Evolutionary conservation across 768 basidiomycete species (phyloP).

Genomic region (Arthromyces matolae): DNA sequence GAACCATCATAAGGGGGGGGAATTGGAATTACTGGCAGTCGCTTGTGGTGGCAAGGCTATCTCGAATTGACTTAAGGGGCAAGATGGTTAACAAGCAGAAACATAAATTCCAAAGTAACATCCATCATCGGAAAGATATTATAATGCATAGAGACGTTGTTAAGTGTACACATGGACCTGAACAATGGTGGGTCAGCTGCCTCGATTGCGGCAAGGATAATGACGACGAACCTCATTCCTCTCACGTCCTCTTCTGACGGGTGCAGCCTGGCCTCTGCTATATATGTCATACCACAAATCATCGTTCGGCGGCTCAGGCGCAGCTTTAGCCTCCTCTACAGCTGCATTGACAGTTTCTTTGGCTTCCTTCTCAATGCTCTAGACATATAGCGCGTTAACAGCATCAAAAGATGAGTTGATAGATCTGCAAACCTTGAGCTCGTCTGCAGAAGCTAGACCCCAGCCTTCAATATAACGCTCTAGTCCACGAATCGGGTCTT

Average conservation of each 20-base stretch:
- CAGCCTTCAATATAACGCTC: slow-evolving; percentile 74
- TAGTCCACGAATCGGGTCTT: not conserved
- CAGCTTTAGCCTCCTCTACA: slow-evolving; percentile 87
- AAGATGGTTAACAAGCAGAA: too few relatives aligned
- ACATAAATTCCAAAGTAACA: too few relatives aligned
- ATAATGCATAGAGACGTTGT: too few relatives aligned
- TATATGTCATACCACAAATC: slow-evolving; percentile 86
- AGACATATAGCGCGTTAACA: not conserved
- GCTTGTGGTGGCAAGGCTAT: too few relatives aligned
- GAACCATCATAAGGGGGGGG: too few relatives aligned
- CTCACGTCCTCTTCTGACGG: slow-evolving; percentile 85
- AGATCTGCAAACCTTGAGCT: slow-evolving; percentile 65
- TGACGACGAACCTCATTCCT: slow-evolving; percentile 42
- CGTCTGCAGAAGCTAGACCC: slow-evolving; percentile 84
- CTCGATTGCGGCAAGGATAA: not conserved
- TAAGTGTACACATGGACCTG: too few relatives aligned
- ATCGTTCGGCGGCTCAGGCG: slow-evolving; percentile 62
- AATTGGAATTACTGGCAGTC: too few relatives aligned
- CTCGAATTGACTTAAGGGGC: too few relatives aligned
- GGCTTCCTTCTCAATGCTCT: slow-evolving; percentile 87
- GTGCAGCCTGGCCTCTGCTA: slow-evolving; percentile 81
- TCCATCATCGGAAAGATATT: too few relatives aligned
- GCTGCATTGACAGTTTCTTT: slow-evolving; percentile 84
- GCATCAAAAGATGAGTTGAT: not conserved
- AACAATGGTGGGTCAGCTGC: too few relatives aligned